Evolutionary conservation across 1,284 basidiomycete species (phyloP).

Genomic region (Somion occarium): DNA sequence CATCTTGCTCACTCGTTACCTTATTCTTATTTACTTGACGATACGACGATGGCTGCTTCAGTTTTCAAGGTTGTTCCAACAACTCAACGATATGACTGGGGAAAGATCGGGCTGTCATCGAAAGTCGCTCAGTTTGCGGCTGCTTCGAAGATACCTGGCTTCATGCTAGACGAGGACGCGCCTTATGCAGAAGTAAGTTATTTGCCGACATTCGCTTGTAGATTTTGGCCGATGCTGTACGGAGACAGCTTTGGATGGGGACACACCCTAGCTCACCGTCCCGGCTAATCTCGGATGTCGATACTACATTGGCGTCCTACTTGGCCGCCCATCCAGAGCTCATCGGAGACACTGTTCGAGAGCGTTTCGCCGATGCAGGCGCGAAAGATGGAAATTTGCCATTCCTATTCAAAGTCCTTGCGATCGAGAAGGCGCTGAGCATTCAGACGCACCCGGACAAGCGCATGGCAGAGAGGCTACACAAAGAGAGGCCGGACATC

Average conservation of each 20-base stretch:
- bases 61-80: conserved; percentile 73
- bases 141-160: conserved; percentile 37
- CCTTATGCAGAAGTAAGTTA: conserved; percentile 58
- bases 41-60: conserved; percentile 3
- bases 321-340: conserved; percentile 64
- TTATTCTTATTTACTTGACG: neutral
- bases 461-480: conserved; percentile 74
- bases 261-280: conserved; percentile 92
- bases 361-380: conserved; percentile 47
- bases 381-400: conserved; percentile 73
- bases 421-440: conserved; percentile 91
- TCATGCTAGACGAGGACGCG: conserved; percentile 46
- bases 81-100: conserved; percentile 73
- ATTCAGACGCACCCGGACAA: conserved; percentile 99
- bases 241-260: conserved; percentile 92
- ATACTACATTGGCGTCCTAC: conserved; percentile 50
- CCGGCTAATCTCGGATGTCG: conserved; percentile 34
- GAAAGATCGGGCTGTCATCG: conserved; percentile 55
- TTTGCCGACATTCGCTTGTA: neutral
- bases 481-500: conserved; percentile 72
- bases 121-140: conserved; percentile 57
- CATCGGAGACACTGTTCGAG: conserved; percentile 61
- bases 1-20: neutral
- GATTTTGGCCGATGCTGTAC: neutral
- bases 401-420: conserved; percentile 92